These are phyloP conservation scores for Aphanomyces cochlioides DNA, from an alignment of 352 stramenopile genomes.

Conservation along the genomic window DNA sequence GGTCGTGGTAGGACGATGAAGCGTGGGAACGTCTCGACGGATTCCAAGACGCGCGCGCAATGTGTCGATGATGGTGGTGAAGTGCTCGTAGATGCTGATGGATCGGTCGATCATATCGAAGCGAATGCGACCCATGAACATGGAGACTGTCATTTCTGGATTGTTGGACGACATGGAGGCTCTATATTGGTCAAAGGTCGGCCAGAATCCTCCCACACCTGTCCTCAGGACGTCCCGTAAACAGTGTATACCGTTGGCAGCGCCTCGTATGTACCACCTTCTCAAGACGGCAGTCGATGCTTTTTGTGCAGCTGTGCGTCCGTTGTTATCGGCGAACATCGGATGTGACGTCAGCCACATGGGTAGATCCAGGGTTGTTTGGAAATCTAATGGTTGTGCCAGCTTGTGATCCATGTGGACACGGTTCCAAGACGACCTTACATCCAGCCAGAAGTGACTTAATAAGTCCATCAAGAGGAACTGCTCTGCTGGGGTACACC, in stretches of 20 bases:
- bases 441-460: slow-evolving; percentile 7
- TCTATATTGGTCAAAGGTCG: too few species aligned
- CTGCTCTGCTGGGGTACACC: neutral
- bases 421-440: neutral
- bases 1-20: too few species aligned
- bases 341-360: slow-evolving; percentile 12
- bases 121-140: neutral
- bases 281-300: neutral
- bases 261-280: neutral
- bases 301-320: neutral
- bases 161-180: neutral
- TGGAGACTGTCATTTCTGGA: neutral
- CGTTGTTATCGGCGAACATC: neutral
- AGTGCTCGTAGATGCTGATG: slow-evolving; percentile 4
- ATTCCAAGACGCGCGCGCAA: neutral
- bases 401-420: neutral
- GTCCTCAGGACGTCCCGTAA: slow-evolving; percentile 19
- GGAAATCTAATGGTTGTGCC: neutral
- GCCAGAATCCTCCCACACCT: neutral
- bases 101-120: neutral
- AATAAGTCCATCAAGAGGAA: neutral
- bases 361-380: neutral
- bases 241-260: neutral
- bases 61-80: neutral
- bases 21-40: neutral